Base-by-base conservation (phyloP, 495 filamentous ascomycete genomes). In the Tuber brumale region DNA sequence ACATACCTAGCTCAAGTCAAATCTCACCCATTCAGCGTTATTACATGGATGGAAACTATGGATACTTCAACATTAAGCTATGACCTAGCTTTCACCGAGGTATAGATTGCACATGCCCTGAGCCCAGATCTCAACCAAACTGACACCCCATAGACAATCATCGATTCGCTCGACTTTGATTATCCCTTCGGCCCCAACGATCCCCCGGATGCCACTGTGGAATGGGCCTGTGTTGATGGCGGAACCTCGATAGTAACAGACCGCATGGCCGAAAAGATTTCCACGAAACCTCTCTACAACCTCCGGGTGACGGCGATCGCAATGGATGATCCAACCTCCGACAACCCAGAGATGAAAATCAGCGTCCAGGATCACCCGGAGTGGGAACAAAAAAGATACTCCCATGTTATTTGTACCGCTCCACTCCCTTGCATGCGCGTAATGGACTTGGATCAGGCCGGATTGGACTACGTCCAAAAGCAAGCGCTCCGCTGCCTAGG, bases 321-420 rank as follows among this genome's bases (percentile, higher is more conserved):
- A 14, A 5, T 80, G 19, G 48, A 75, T 18, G 41, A n/a, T 51
- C 51, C 51, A 57, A 14, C 46, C 21, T 48, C 46, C 21, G 18
- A 57, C 51, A 27, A 57, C 12, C 71, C 35, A 42, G 3, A 61
- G 71, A 66, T 70, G 46, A 8, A 44, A 39, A 35, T 77, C 44
- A 8, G 76, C 70, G 75, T 72, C 35, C 70, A 71, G 69, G 51
- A 18, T 61, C 31, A 74, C 0, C 72, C 72, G 7, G 79, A 78
- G 39, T 37, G 57, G 1, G 42, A 71, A n/a, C 16, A 31, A 37
- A 76, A 45, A 35, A n/a, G 27, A 10, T 85, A 84, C 66, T 72
- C 74, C 71, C 75, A 78, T 41, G 76, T 86, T 37, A 82, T 85
- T 75, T 75, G 71, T 66, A 83, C 83, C n/a, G 80, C 82, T 3